Base-by-base conservation (phyloP, 1,139 yeast genomes). In the Taphrina flavorubra region DNA sequence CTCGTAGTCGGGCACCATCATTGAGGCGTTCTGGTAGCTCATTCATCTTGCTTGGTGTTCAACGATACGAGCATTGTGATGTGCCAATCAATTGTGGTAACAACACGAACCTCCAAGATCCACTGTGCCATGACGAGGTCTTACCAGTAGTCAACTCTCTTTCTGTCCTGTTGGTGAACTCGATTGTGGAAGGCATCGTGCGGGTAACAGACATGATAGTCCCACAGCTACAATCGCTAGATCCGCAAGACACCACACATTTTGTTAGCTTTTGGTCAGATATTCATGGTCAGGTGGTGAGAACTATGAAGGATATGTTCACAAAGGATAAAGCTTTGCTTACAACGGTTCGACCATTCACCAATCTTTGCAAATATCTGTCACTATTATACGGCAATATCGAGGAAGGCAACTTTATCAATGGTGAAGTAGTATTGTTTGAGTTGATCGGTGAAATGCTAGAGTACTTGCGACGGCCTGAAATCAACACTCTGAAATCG, bases 341-440 rank as follows among this genome's bases (percentile, higher is more conserved):
- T 8, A 62, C 64, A 18, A 71, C 71, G 37, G 51, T 71, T 16
- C 72, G 71, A 11, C 60, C 71, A 7, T 62, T 72, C 16, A 68
- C 65, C 14, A 72, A 71, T 42, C 65, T 72, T 14, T 69, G 70
- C 14, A 42, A 42, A 13, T 70, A 70, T 31, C 71, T 72, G 47
- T 57, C 59, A 10, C 58, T 67, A 34, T 71, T 70, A 36, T 37
- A 70, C 16, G 68, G 69, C 3, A 71, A 70, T 40, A 57, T 72
- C n/a, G 71, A 65, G 57, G 70, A 71, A 65, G 74, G 75, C 20
- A 70, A 70, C 59, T 70, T 72, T 58, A 44, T 72, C 13, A 72
- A 70, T 8, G 74, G 74, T 4, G 70, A 72, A 11, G 72, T 65
- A 11, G 70, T 69, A 6, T 62, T 73, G 20, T 69, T 71, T n/a